phyloP scores from a whole-genome alignment of 177 flowering plant genomes.

The Vitis hybrid region DNA sequence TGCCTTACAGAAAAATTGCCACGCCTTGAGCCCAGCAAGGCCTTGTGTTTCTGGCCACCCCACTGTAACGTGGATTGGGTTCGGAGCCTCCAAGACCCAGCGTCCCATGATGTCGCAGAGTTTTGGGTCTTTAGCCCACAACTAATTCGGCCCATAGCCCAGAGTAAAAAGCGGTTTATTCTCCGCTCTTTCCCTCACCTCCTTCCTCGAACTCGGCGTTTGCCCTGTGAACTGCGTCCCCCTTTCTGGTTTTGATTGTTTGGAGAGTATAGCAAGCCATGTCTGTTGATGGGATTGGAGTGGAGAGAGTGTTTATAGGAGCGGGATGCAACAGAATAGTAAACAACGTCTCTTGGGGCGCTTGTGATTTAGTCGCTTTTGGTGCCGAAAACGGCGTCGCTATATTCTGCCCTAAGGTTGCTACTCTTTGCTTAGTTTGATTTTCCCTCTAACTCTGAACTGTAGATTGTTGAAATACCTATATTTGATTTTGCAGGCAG shows the following conservation, averaged over 20 bases:
- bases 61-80: too few species aligned
- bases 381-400: conserved; percentile 94
- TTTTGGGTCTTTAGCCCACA: too few species aligned
- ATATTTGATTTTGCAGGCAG: conserved; percentile 42
- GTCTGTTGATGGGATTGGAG: conserved; percentile 29
- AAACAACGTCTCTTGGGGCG: conserved; percentile 93
- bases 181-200: too few species aligned
- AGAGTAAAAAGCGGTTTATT: too few species aligned
- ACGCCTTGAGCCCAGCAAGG: too few species aligned
- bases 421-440: not conserved
- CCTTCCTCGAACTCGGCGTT: too few species aligned
- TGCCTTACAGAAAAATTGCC: too few species aligned
- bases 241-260: not conserved
- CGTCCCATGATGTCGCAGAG: too few species aligned
- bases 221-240: not conserved
- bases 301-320: conserved; percentile 68
- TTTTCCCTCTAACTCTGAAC: not conserved
- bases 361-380: conserved; percentile 72
- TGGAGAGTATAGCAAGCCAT: conserved; percentile 1
- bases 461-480: not conserved
- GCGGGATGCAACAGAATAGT: conserved; percentile 96
- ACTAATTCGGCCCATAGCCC: too few species aligned
- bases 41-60: too few species aligned
- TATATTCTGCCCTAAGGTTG: conserved; percentile 78
- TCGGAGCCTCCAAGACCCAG: too few species aligned